Base-by-base conservation (phyloP, 2,329 filamentous ascomycete genomes). In the Trichophyton mentagrophytes region DNA sequence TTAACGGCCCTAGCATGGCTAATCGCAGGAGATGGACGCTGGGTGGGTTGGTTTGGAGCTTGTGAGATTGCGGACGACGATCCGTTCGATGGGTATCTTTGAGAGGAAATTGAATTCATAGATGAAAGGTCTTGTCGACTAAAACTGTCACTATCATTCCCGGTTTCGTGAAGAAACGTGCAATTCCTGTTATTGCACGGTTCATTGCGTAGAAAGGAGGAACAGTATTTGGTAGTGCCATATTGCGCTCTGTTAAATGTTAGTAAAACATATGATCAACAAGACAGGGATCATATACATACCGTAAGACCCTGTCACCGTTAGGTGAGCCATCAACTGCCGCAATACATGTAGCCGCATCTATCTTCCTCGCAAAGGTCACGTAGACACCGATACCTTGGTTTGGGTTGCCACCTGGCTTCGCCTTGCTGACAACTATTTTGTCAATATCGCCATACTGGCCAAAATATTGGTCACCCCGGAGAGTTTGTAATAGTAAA, bases 391-490 rank as follows among this genome's bases (percentile, higher is more conserved):
- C 93, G 3, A 99, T 86, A 0, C 91, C 95, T 68, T 93, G 88
- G 66, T 90, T 88, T 60, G 80, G 79, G 61, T 82, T 78, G 38
- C 80, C 78, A 53, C 80, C 79, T 64, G 92, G 89, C 73, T 95
- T 96, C 46, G 90, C 85, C 73, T 96, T 96, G 79, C 91, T 97
- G 66, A 99, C 95, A 60, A 96, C 95, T 61, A 99, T 97, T 74
- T 99, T 99, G 71, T 96, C 88, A 67, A 99, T 99, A 70, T 92
- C 93, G 67, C 93, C 93, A 71, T 99, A 99, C 73, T 99, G 93
- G 4, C 93, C 93, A 69, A 99, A 99, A 72, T 96, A 99, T 69
- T 96, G 88, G 57, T 85, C 85, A 64, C 91, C 91, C 61, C 95
- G 86, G 55, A 99, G 78, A 0, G 91, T 96, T 73, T 92, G 89